A percentile compares a stretch with the other conserved stretches of the same genome.
phyloP scores from a whole-genome alignment of 176 grass and related monocot species.

The Calamus simplicifolius region DNA sequence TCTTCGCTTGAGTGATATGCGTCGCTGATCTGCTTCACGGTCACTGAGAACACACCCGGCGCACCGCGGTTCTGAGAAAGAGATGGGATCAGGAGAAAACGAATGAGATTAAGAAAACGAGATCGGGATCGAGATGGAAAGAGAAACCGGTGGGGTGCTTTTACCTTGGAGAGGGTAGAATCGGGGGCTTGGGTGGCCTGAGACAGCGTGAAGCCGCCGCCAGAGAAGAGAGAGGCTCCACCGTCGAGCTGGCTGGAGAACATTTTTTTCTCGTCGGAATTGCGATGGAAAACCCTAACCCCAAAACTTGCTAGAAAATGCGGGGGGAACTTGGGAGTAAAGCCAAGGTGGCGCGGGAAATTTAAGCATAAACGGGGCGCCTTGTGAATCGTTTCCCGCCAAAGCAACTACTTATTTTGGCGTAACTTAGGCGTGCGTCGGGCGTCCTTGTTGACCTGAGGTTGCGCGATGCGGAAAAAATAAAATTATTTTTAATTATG shows the following conservation, averaged over 20 bases:
- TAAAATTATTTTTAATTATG: too few species aligned
- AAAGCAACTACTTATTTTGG: too few species aligned
- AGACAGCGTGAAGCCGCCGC: too few species aligned
- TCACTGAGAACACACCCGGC: slow-evolving; percentile 49
- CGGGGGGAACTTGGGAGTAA: neutral
- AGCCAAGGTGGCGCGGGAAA: neutral
- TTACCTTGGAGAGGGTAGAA: slow-evolving; percentile 25
- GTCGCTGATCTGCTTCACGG: slow-evolving; percentile 71
- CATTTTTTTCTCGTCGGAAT: slow-evolving; percentile 6
- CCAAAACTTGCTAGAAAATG: neutral
- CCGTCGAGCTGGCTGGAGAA: slow-evolving; percentile 26
- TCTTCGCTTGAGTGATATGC: slow-evolving; percentile 48
- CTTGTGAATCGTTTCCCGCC: neutral
- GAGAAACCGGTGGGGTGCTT: neutral
- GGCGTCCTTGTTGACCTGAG: too few species aligned
- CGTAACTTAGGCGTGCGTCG: too few species aligned
- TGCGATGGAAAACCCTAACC: neutral
- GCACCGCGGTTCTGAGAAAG: slow-evolving; percentile 40
- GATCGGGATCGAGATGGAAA: neutral
- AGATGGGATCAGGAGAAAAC: neutral
- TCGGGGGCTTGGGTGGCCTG: slow-evolving; percentile 25
- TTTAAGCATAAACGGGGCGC: neutral
- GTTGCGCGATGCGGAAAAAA: too few species aligned
- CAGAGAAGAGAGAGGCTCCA: slow-evolving; percentile 9
- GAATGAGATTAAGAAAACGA: neutral